Evolutionary conservation across 371 early-diverging fungal genomes (phyloP), one percentile per base, ranked within the genome.

Genomic region (Mucor racemosus): DNA sequence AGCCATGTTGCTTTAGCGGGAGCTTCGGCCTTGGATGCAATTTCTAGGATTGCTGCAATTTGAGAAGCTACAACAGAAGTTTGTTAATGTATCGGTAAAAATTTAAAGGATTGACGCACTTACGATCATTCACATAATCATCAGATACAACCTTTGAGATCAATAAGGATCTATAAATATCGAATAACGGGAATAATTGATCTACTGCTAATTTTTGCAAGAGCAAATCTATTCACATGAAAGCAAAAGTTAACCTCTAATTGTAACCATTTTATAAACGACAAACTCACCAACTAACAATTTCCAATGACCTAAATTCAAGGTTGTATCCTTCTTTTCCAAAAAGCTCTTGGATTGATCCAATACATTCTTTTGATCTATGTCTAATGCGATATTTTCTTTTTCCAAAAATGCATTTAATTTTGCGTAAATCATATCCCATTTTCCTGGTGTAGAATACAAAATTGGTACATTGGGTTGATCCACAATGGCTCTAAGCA

Each of bases 141-240:
- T 80, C 79, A 7, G 76, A 68, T n/a, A 82, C 79, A 11, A 80
- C 71, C 7, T 61, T 50, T 8, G 69, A 71, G 5, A 86, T 55
- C 4, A 91, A 65, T 7, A 92, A 59, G 54, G 88, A 81, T 11
- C 90, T 77, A 58, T 89, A 73, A 40, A 93, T 79, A 65, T 93
- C 93, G 31, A 91, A 63, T 9, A 88, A 61, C 11, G 93, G 91
- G 65, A 90, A 91, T 35, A 82, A 68, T 42, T 88, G 79, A 11
- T 85, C 82, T 9, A 66, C 63, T 0, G 87, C 74, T 1, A 93
- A 58, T 7, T 74, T 72, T 1, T 62, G 64, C 31, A 74, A 41
- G 11, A 84, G 59, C 10, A 62, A 40, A 65, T 77, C 85, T 82
- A 74, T 42, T 42, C n/a, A n/a, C 26, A 26, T 26, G 3, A 26